Percentiles rank a stretch among this genome's conserved stretches.
phyloP scores from a whole-genome alignment of 768 basidiomycete species.

The Leucosporidium creatinivorum region DNA sequence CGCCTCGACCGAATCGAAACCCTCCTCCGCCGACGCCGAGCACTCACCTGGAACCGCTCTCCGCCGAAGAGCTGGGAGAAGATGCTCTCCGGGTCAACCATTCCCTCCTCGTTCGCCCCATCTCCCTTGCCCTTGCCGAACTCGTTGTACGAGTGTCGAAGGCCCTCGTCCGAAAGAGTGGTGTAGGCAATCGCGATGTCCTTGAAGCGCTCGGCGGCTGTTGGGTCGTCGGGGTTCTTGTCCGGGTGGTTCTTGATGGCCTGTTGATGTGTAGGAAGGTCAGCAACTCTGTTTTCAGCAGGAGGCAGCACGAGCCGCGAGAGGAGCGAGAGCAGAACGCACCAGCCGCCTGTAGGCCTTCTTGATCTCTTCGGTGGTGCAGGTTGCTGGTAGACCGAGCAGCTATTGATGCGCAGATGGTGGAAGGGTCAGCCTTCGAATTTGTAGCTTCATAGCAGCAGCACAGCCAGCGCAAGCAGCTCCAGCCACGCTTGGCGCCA shows the following conservation, averaged over 20 bases:
- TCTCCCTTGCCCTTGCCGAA: constrained; percentile 63
- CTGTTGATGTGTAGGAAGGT: constrained; percentile 52
- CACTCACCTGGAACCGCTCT: constrained; percentile 53
- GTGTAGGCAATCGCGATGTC: constrained; percentile 70
- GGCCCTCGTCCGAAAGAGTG: constrained; percentile 17
- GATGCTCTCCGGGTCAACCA: constrained; percentile 63
- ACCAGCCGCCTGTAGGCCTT: constrained; percentile 63
- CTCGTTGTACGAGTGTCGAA: constrained; percentile 76
- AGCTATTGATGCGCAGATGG: not conserved
- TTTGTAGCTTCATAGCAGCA: no score
- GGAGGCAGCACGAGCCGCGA: not conserved
- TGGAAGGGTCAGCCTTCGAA: not conserved
- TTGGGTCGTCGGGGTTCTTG: constrained; percentile 81
- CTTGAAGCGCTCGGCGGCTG: constrained; percentile 58
- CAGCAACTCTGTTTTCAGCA: not conserved
- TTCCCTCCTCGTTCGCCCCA: constrained; percentile 74
- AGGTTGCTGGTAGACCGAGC: constrained; percentile 64
- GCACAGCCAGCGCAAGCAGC: not conserved
- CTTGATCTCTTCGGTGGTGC: constrained; percentile 77
- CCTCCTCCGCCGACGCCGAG: not conserved
- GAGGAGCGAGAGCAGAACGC: constrained; percentile 42
- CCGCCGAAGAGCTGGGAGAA: constrained; percentile 75
- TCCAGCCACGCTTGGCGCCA: not conserved
- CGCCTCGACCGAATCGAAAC: no score
- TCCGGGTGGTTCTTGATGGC: constrained; percentile 72